Evolutionary conservation across 768 basidiomycete species (phyloP), one percentile per base, ranked within the genome.

Genomic region (Trametes sanguinea): DNA sequence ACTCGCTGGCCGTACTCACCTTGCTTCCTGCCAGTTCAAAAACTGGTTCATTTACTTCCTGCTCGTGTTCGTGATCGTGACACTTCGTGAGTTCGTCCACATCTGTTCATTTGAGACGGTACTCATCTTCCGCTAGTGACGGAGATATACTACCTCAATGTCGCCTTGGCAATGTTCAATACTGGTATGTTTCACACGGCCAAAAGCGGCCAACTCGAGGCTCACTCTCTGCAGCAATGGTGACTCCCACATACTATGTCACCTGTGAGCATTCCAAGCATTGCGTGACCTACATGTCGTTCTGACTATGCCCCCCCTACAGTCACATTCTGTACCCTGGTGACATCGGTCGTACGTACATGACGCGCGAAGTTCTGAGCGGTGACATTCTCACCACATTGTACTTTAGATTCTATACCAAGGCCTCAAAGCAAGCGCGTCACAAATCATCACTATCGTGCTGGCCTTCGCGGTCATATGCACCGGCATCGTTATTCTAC

Each of bases 91-190:
- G 90, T 61, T 9, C 4, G 35, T 29, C 43, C 2, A 2, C 16
- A 2, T 8, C 30, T 52, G 11, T 17, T 44, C 6, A 17, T 17
- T 17, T 22, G 32, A 29, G 17, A 10, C 32, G 27, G 30, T 30
- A 30, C 48, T 30, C 30, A 50, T 32, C 51, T 48, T 16, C 33
- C 2, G 0, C 6, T 62, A 89, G 88, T 93, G 47, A 85, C 86
- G 57, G 94, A 96, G 72, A 90, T 96, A 67, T 95, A 92, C 75
- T 97, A 93, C 76, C 82, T 97, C 61, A 96, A 95, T 74, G 87
- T 95, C 55, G 95, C 95, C 3, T 84, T 98, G 54, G 95, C 94
- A 47, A 75, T 95, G 52, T 97, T 92, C 80, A 95, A 95, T 74
- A 90, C 89, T 50, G 88, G 87, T 86, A 62, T 53, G 85, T 65